Base-by-base conservation (phyloP, 2,329 filamentous ascomycete genomes). In the Venturia pyrina region DNA sequence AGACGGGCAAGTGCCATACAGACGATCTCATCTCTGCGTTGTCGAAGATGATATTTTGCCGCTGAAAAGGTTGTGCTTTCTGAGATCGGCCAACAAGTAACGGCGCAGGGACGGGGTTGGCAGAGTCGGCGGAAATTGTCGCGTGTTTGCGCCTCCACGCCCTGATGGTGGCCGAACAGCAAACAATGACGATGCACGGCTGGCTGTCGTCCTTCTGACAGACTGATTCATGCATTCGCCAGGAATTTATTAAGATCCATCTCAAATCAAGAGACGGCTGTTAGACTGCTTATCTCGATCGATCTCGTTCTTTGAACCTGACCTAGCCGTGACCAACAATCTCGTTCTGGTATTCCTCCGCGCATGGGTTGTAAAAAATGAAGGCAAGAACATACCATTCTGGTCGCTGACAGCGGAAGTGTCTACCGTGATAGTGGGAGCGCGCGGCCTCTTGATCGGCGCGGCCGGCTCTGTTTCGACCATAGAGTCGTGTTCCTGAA, bases 391-490 rank as follows among this genome's bases (percentile, higher is more conserved):
- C 65, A 74, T 74, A 72, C 73, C 74, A 66, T 71, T 70, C 32
- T 65, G 46, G n/a, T 65, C 63, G 67, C 75, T 75, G 64, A 80
- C 78, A 67, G 79, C 79, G 68, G 80, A 81, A 7, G 80, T 82
- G 72, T 82, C 79, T 68, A 82, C 81, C 65, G 80, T 82, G 67
- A 82, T 82, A 64, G 80, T 82, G 43, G 80, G 80, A 67, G 80
- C 80, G 65, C 80, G 72, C 67, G 75, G 73, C 65, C 77, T 71
- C 68, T 72, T 66, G 5, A 61, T 32, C n/a, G 64, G 40, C 40
- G 57, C 41, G 28, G 56, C 28, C 56, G 48, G n/a, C 34, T 62
- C 46, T 43, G 43, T 48, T n/a, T 66, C 64, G 13, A 48, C 56
- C 64, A 66, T 66, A 62, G 48, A 10, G 40, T 43, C 17, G 60